Base-by-base conservation (phyloP, 192 early-diverging fungal genomes). In the Jimgerdemannia lactiflua region DNA sequence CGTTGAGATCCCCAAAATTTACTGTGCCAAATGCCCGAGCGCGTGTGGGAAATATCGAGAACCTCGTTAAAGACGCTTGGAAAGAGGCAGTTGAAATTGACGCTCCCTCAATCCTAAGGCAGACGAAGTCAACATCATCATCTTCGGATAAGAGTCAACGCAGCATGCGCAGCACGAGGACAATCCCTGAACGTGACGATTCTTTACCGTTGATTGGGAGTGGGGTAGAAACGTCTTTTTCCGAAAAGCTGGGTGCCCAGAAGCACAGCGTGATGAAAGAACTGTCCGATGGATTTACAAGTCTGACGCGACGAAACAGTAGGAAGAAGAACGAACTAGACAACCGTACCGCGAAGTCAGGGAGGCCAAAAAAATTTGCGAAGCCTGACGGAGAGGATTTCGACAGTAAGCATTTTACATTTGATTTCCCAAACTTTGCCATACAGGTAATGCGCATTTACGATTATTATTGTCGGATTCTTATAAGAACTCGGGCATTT, bases 1-100 rank as follows among this genome's bases (percentile, higher is more conserved):
- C 86, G 3, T 82, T 84, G 54, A 87, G 86, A 70, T 84, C 88
- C 65, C 86, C 86, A 4, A 83, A 85, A 64, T 75, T 89, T 70
- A 77, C 82, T 17, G 74, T 75, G 41, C 86, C 86, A 17, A 81
- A 82, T 70, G 75, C 78, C 29, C 67, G 88, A 66, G 86, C 88
- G 42, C 78, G 88, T 3, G 83, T 84, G 64, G 86, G 86, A 9
- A 86, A 86, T 66, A 67, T 88, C 70, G 77, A 76, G n/a, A 81
- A 73, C 73, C 49, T 86, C 43, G 85, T 86, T 1, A 77, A 82
- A 42, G 80, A 80, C 44, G 19, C 39, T 18, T 54, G 64, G 4
- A 9, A 40, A 8, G 19, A 41, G 4, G 17, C 59, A 40, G 66
- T 66, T 44, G 40, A 63, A 3, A 68, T 71, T 9, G 9, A 6